A percentile compares a stretch with the other conserved stretches of the same genome.
Conservation (phyloP, 1,284 basidiomycete genomes). For the Apiotrichum porosum region DNA sequence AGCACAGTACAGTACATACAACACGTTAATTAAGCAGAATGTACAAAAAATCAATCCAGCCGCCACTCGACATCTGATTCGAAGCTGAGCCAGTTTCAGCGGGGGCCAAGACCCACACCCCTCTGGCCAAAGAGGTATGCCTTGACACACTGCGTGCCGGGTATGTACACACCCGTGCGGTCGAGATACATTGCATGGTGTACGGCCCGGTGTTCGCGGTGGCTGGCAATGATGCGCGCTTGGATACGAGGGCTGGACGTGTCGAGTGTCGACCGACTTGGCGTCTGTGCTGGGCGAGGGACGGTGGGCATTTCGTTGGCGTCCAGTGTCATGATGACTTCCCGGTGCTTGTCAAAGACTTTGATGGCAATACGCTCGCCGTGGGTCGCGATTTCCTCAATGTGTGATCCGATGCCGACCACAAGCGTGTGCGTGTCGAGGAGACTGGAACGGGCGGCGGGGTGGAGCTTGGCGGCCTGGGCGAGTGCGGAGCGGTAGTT, state of each 20-base stretch:
- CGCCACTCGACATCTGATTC: too few relatives aligned
- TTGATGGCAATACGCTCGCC: background rate
- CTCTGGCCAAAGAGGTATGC: background rate
- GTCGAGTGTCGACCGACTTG: background rate
- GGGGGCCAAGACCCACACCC: too few relatives aligned
- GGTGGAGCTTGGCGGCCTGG: background rate
- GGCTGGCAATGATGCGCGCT: background rate
- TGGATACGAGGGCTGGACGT: background rate
- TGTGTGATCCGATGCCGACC: background rate
- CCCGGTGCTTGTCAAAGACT: background rate
- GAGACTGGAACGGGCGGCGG: background rate
- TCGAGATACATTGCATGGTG: background rate
- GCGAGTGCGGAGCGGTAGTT: slow-evolving; percentile 23
- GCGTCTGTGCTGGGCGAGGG: background rate
- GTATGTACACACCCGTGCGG: background rate
- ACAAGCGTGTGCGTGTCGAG: background rate
- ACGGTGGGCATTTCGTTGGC: background rate
- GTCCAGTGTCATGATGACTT: background rate
- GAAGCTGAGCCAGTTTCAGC: too few relatives aligned
- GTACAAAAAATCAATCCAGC: too few relatives aligned
- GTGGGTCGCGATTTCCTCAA: background rate
- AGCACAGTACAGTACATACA: too few relatives aligned
- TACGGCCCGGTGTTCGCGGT: background rate
- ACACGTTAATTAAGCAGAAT: too few relatives aligned
- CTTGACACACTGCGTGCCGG: background rate